Conservation (phyloP, 257 asterid species). For the Coffea eugenioides region DNA sequence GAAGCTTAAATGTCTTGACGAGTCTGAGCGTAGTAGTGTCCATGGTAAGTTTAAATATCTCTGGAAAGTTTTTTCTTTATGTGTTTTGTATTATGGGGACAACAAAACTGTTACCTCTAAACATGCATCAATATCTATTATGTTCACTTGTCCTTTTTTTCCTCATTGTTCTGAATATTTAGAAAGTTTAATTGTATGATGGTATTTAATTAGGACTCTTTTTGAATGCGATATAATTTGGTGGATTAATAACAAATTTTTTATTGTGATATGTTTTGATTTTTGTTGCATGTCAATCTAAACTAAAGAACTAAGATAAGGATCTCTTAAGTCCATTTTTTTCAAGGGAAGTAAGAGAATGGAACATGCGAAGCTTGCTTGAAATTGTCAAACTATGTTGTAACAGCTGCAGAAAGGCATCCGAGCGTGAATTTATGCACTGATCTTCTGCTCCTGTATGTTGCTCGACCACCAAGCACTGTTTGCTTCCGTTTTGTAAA, state of each 20-base stretch:
- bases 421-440: slow-evolving; percentile 18
- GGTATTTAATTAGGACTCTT: no score
- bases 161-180: no score
- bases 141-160: no score
- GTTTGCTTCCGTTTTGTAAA: neutral
- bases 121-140: no score
- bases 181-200: no score
- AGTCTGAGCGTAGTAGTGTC: slow-evolving; percentile 9
- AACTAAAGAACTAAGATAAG: neutral
- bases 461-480: neutral
- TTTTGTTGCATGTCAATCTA: neutral
- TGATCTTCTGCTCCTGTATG: slow-evolving; percentile 8
- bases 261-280: neutral
- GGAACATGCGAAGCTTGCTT: slow-evolving; percentile 23
- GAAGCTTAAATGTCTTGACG: slow-evolving; percentile 22
- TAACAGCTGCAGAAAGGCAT: slow-evolving; percentile 25
- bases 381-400: slow-evolving; percentile 20
- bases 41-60: neutral
- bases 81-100: no score
- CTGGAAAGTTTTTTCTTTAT: no score
- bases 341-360: slow-evolving; percentile 14
- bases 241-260: neutral
- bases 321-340: neutral
- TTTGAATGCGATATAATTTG: neutral
- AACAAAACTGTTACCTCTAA: no score